Conservation (phyloP, 169 alveolate genomes). For the Ichthyophthirius multifiliis region DNA sequence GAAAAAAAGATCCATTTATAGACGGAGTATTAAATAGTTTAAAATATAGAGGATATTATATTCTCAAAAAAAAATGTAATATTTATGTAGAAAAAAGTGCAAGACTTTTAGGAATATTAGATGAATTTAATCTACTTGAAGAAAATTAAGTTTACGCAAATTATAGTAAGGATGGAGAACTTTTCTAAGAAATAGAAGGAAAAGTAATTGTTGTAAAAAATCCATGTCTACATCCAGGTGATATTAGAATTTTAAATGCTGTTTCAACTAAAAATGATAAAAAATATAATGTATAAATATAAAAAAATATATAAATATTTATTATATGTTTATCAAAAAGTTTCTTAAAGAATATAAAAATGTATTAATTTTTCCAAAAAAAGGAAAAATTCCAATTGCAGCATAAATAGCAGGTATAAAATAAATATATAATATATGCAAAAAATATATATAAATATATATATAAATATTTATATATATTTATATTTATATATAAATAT, state of each 20-base stretch:
- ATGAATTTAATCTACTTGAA: conserved; percentile 55
- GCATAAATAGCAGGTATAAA: conserved; percentile 67
- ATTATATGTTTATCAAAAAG: background rate
- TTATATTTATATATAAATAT: background rate
- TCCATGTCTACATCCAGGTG: conserved; percentile 82
- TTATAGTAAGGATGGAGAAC: conserved; percentile 9
- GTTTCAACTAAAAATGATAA: conserved; percentile 4
- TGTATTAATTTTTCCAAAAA: conserved; percentile 49
- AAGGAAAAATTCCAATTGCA: conserved; percentile 52
- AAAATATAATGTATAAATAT: conserved; percentile 26
- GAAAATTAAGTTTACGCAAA: conserved; percentile 58
- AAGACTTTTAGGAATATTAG: conserved; percentile 72
- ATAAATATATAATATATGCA: no score
- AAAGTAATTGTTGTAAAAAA: conserved; percentile 70
- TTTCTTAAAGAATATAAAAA: conserved; percentile 39
- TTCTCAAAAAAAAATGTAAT: conserved; percentile 54
- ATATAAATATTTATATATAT: no score
- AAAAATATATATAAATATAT: no score
- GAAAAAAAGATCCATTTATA: background rate
- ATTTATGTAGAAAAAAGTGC: conserved; percentile 62
- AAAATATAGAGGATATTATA: conserved; percentile 22
- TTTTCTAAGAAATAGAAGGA: conserved; percentile 36
- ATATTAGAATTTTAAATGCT: conserved; percentile 65
- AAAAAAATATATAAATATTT: background rate
- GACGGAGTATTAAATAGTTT: conserved; percentile 3